These are phyloP conservation scores for Fusarium irregulare DNA, from an alignment of 2,329 filamentous ascomycete genomes.

Conservation along the genomic window DNA sequence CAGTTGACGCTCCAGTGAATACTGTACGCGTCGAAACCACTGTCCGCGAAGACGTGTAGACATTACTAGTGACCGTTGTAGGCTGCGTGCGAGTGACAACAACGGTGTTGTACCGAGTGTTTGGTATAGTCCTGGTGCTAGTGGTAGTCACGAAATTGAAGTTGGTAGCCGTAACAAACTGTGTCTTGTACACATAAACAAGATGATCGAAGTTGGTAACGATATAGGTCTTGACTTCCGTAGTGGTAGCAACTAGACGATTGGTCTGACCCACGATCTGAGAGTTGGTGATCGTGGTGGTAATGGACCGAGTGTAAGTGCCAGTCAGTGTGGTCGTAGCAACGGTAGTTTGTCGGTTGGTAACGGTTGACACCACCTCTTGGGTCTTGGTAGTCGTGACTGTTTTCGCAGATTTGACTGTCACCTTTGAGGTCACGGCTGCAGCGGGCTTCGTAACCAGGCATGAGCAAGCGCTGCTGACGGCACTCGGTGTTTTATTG, in stretches of 20 bases:
- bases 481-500: background rate
- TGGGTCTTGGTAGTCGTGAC: background rate
- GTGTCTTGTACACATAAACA: background rate
- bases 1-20: background rate
- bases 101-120: background rate
- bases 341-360: background rate
- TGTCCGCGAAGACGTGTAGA: background rate
- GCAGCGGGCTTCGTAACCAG: background rate
- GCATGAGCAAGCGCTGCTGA: slow-evolving; percentile 2
- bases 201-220: background rate
- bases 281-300: background rate
- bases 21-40: background rate
- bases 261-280: background rate
- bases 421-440: background rate
- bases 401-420: background rate
- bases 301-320: fast-evolving
- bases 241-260: background rate
- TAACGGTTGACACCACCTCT: background rate
- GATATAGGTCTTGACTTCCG: background rate
- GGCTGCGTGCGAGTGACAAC: background rate
- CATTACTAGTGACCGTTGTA: background rate
- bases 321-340: background rate
- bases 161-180: background rate
- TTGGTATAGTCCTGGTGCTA: background rate
- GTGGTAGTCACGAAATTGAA: background rate